Evolutionary conservation across 805 yeast species (phyloP).

Genomic region (Saccharomycopsis fibuligera): DNA sequence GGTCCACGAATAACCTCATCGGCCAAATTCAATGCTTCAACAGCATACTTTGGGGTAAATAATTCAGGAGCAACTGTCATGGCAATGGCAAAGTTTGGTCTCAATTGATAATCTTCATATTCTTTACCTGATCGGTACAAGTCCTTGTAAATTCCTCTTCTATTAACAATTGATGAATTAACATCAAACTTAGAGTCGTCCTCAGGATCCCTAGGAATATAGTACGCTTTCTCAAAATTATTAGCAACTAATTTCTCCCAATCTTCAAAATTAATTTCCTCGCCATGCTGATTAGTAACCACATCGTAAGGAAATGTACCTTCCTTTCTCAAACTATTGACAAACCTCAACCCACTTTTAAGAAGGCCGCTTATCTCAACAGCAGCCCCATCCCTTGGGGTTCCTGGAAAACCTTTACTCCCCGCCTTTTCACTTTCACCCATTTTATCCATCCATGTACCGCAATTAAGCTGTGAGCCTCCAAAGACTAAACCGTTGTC

Average conservation of each 20-base stretch:
- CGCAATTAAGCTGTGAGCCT: constrained; percentile 89
- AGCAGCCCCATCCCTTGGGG: constrained; percentile 97
- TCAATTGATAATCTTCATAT: constrained; percentile 86
- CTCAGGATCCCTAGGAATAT: constrained; percentile 57
- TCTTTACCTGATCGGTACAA: constrained; percentile 74
- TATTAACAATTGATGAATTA: constrained; percentile 60
- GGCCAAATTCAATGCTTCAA: constrained; percentile 61
- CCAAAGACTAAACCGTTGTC: constrained; percentile 80
- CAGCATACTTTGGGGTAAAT: constrained; percentile 56
- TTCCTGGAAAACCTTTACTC: constrained; percentile 90
- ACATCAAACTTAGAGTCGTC: constrained; percentile 60
- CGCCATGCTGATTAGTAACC: constrained; percentile 56
- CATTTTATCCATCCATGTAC: constrained; percentile 99
- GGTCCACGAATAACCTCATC: constrained; percentile 79
- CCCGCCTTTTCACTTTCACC: constrained; percentile 86
- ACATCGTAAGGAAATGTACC: constrained; percentile 52
- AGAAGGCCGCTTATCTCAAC: constrained; percentile 84
- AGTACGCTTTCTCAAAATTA: constrained; percentile 75
- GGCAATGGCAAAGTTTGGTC: constrained; percentile 91
- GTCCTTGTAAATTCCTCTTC: constrained; percentile 94
- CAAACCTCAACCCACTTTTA: constrained; percentile 80
- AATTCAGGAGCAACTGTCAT: constrained; percentile 93
- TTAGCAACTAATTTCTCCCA: constrained; percentile 70
- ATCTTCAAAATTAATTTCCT: constrained; percentile 45
- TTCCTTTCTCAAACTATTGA: constrained; percentile 45